These are phyloP conservation scores for Dendrobium catenatum DNA, from an alignment of 106 monocot genomes.

Conservation along the genomic window DNA sequence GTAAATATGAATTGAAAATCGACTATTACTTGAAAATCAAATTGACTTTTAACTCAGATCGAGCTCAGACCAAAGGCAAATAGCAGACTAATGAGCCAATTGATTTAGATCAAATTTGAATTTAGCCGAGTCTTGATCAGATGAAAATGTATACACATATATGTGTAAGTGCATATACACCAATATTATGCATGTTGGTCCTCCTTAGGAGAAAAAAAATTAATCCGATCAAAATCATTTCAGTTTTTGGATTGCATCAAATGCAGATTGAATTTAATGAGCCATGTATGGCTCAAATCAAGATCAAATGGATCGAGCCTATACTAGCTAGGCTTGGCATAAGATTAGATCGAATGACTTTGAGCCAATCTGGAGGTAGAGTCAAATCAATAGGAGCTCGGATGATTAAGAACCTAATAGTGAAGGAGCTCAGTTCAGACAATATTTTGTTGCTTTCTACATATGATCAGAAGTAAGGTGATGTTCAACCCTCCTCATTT, in stretches of 20 bases:
- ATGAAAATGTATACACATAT: not conserved
- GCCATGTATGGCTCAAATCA: not conserved
- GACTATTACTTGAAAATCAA: not conserved
- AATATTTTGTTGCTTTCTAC: not conserved
- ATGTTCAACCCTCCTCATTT: not conserved
- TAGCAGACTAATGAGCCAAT: not conserved
- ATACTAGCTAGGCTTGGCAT: not conserved
- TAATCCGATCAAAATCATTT: not conserved
- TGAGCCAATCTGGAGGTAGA: no score
- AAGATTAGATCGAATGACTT: not conserved
- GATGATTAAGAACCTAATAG: no score
- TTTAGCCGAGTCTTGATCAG: not conserved
- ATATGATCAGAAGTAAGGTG: not conserved
- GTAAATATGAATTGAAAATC: not conserved
- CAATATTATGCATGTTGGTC: not conserved
- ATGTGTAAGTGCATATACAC: not conserved
- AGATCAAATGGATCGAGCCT: not conserved
- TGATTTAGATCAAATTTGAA: not conserved
- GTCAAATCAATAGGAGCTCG: no score
- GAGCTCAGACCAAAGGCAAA: not conserved
- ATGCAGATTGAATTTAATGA: not conserved
- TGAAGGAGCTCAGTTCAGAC: not conserved
- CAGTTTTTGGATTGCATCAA: not conserved
- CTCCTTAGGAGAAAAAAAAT: not conserved
- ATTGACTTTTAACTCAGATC: not conserved